Conservation (phyloP, 768 basidiomycete species). For the Tricholoma terreum region DNA sequence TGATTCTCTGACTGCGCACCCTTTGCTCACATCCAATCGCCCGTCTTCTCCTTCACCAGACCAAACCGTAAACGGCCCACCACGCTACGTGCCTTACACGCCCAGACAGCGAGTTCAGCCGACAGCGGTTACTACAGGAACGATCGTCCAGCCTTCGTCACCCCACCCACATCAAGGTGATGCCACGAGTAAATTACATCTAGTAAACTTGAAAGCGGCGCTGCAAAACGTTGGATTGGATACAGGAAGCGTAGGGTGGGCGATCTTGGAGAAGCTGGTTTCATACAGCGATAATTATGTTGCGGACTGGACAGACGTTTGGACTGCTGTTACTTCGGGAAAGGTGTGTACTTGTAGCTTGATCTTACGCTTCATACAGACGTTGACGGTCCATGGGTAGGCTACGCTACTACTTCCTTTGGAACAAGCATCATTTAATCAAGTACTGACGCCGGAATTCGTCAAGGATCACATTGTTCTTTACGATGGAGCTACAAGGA, state of each 20-base stretch:
- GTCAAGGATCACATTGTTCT: constrained; percentile 81
- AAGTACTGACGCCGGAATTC: constrained; percentile 67
- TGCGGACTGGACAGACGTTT: constrained; percentile 70
- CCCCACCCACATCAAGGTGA: constrained; percentile 50
- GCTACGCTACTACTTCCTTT: constrained; percentile 78
- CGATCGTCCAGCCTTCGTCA: constrained; percentile 44
- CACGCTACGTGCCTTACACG: constrained; percentile 75
- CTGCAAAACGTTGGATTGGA: constrained; percentile 69
- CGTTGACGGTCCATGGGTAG: constrained; percentile 35
- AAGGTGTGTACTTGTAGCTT: constrained; percentile 51
- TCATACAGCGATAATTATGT: constrained; percentile 44
- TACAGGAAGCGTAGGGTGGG: constrained; percentile 65
- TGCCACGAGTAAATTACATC: constrained; percentile 66
- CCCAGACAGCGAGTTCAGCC: constrained; percentile 59
- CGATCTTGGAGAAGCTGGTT: constrained; percentile 70
- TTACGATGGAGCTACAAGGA: constrained; percentile 49
- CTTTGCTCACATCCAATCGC: constrained; percentile 50
- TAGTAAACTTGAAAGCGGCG: constrained; percentile 71
- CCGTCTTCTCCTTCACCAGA: constrained; percentile 28
- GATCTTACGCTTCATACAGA: background rate
- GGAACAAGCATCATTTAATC: constrained; percentile 49
- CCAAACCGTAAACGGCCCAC: constrained; percentile 17
- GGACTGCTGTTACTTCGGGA: constrained; percentile 57
- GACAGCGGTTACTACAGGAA: constrained; percentile 46
- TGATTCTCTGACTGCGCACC: constrained; percentile 61